A percentile compares a stretch with the other conserved stretches of the same genome.
phyloP scores from a whole-genome alignment of 805 yeast species.

The Lipomyces kockii region DNA sequence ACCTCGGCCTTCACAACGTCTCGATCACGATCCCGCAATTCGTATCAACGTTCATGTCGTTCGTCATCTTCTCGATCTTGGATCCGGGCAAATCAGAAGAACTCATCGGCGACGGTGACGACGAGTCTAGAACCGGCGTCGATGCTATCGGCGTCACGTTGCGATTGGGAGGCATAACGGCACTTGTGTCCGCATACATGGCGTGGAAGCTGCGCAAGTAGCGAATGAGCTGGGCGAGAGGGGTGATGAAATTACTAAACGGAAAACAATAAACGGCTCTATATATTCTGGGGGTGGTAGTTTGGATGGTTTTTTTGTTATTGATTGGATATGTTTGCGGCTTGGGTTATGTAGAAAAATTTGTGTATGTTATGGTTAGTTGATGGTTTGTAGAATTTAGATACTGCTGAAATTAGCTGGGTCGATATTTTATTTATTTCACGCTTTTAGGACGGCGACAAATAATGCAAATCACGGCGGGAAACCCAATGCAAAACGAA shows the following conservation, averaged over 20 bases:
- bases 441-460: background rate
- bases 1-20: conserved; percentile 49
- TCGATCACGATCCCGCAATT: conserved; percentile 50
- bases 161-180: conserved; percentile 47
- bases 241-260: too few species aligned
- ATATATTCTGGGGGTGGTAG: background rate
- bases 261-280: too few species aligned
- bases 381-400: too few species aligned
- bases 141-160: conserved; percentile 47
- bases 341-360: too few species aligned
- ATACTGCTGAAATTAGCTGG: background rate
- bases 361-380: too few species aligned
- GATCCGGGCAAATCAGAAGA: conserved; percentile 34
- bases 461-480: too few species aligned
- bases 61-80: conserved; percentile 44
- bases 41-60: conserved; percentile 48
- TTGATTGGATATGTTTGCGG: too few species aligned
- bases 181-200: conserved; percentile 45
- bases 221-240: background rate
- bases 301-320: too few species aligned
- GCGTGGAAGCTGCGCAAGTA: conserved; percentile 27
- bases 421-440: background rate
- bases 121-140: conserved; percentile 43
- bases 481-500: too few species aligned
- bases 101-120: conserved; percentile 34